Evolutionary conservation across 164 flowering plant species (phyloP), one percentile per base, ranked within the genome.

Genomic region (Tetrastigma voinierianum): DNA sequence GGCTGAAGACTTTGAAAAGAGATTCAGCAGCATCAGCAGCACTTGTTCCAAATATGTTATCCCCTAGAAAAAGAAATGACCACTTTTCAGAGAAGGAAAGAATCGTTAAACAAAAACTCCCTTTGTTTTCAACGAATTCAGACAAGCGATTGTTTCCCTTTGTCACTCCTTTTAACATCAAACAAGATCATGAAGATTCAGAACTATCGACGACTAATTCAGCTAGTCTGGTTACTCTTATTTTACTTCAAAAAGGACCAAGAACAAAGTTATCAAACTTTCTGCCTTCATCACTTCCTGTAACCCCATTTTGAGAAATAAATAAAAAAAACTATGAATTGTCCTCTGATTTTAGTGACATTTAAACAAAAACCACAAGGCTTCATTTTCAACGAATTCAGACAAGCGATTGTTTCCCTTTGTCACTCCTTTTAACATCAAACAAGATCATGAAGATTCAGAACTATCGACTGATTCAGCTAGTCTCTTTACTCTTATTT

Each of bases 11-110:
- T 76, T 51, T 65, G 61, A 82, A 57, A 59, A 91, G 58, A 61
- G 98, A 94, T 72, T 94, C 91, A 24, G 97, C 96, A 72, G 97
- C 96, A 88, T 94, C 97, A 58, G 84, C 17, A 49, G 91, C 67
- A 59, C 88, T 88, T 21, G 87, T 5, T 47, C 98, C 97, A 77
- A 88, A 94, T 71, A 94, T 90, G 67, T 91, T 94, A 67, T 94
- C 98, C 19, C 97, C 98, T 90, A 65, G 8, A 59, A 15, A 10
- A 25, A 18, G 12, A 61, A 21, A 25, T 11, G 20, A 69, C 40
- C 18, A 23, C 21, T 15, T 19, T 48, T 12, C 0, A 4, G 15
- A 13, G 16, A 13, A 4, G 16, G 40, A 25, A 25, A 6, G 40
- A 3, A 4, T 57, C 61, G 24, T 21, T 25, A 49, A 23, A 57